These are phyloP conservation scores for Pseudocercospora cruenta DNA, from an alignment of 2,329 filamentous ascomycete genomes.

Conservation along the genomic window DNA sequence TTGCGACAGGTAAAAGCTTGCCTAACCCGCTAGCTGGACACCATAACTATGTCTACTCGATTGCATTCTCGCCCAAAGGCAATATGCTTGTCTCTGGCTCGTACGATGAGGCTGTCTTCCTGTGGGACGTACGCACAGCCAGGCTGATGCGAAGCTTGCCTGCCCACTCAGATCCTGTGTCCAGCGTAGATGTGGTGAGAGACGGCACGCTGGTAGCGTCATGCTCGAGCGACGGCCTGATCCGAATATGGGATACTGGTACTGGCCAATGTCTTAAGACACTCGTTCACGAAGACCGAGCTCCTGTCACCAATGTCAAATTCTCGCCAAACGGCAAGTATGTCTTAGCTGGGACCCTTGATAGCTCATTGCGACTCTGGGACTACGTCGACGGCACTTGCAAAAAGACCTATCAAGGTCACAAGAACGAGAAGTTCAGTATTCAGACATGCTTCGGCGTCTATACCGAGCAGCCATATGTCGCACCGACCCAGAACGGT, in stretches of 20 bases:
- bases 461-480: slow-evolving; percentile 48
- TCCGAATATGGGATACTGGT: slow-evolving; percentile 92
- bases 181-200: slow-evolving; percentile 87
- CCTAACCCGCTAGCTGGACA: slow-evolving; percentile 74
- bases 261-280: slow-evolving; percentile 95
- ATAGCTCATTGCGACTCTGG: slow-evolving; percentile 89
- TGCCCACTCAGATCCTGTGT: slow-evolving; percentile 92
- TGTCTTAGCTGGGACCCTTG: slow-evolving; percentile 87
- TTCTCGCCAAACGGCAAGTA: slow-evolving; percentile 95
- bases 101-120: slow-evolving; percentile 94
- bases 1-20: slow-evolving; percentile 61
- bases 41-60: slow-evolving; percentile 92
- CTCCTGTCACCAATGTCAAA: slow-evolving; percentile 82
- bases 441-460: slow-evolving; percentile 82
- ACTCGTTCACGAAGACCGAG: slow-evolving; percentile 94
- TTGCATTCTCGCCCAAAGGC: slow-evolving; percentile 96
- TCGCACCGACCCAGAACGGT: neutral
- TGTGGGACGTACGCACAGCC: slow-evolving; percentile 93
- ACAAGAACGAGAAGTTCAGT: slow-evolving; percentile 80
- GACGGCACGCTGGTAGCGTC: slow-evolving; percentile 92
- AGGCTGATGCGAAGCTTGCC: slow-evolving; percentile 87
- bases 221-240: slow-evolving; percentile 87
- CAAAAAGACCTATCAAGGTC: slow-evolving; percentile 96
- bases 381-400: slow-evolving; percentile 90
- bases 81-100: slow-evolving; percentile 95